phyloP scores from a whole-genome alignment of 768 basidiomycete species.

The Mycena rosella region DNA sequence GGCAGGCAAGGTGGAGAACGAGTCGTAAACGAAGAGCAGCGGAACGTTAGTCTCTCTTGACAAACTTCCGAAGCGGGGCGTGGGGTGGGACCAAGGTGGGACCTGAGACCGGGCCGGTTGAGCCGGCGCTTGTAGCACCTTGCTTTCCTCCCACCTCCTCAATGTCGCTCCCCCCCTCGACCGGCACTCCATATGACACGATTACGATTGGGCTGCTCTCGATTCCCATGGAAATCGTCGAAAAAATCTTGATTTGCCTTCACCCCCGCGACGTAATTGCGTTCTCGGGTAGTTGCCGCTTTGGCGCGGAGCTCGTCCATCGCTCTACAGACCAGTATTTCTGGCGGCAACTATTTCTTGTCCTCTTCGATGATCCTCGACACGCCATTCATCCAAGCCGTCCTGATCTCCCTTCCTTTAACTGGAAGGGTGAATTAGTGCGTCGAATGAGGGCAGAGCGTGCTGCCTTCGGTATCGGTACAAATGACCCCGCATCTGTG shows the following conservation, averaged over 20 bases:
- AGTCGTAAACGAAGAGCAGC: too few relatives aligned
- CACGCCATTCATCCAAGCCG: slow-evolving; percentile 37
- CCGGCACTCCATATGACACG: too few relatives aligned
- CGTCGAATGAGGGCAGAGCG: slow-evolving; percentile 57
- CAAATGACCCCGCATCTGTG: slow-evolving; percentile 46
- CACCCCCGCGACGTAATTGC: slow-evolving; percentile 69
- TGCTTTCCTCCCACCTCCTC: slow-evolving; percentile 26
- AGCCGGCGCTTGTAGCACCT: neutral
- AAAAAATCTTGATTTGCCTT: slow-evolving; percentile 68
- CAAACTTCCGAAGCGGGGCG: too few relatives aligned
- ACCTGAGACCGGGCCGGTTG: slow-evolving; percentile 1
- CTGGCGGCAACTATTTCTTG: slow-evolving; percentile 77
- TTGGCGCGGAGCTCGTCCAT: slow-evolving; percentile 64
- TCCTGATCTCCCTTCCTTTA: slow-evolving; percentile 32
- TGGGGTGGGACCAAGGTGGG: too few relatives aligned
- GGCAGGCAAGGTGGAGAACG: too few relatives aligned
- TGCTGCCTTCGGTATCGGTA: slow-evolving; percentile 33
- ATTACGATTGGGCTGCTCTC: slow-evolving; percentile 40
- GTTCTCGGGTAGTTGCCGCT: slow-evolving; percentile 68
- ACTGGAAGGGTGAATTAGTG: slow-evolving; percentile 55
- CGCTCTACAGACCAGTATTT: slow-evolving; percentile 66
- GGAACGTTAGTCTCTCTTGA: too few relatives aligned
- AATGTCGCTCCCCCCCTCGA: neutral
- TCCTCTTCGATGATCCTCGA: slow-evolving; percentile 77
- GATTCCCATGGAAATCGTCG: slow-evolving; percentile 70